Evolutionary conservation across 352 stramenopile genomes (phyloP).

Genomic region (Pythium diclinum): DNA sequence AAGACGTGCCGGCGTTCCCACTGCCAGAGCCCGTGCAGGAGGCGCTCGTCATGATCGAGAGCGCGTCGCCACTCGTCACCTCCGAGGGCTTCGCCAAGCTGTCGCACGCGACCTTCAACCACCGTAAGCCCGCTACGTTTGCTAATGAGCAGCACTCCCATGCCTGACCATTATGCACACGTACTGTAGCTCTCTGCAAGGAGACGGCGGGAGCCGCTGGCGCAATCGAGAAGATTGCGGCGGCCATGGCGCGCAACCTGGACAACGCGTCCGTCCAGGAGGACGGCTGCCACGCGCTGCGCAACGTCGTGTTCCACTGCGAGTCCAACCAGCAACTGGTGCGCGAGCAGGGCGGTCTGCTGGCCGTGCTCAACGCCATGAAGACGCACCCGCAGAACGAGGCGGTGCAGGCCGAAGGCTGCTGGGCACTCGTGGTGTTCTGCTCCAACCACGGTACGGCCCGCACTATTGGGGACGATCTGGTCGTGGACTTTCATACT

Average conservation of each 20-base stretch:
- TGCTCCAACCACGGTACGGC: constrained; percentile 69
- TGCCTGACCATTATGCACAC: not conserved
- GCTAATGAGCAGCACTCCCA: not conserved
- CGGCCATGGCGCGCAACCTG: constrained; percentile 64
- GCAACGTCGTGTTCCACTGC: constrained; percentile 75
- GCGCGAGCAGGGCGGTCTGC: constrained; percentile 60
- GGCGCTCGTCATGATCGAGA: constrained; percentile 54
- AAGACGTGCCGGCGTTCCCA: constrained; percentile 33
- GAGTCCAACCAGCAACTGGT: constrained; percentile 60
- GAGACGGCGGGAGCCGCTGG: constrained; percentile 54
- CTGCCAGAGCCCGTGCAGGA: constrained; percentile 54
- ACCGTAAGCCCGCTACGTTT: constrained; percentile 36
- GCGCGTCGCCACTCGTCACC: constrained; percentile 47
- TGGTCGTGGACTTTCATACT: not conserved
- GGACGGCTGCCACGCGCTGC: constrained; percentile 70
- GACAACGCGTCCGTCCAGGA: constrained; percentile 62
- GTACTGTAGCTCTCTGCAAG: constrained; percentile 50
- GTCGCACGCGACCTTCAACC: constrained; percentile 75
- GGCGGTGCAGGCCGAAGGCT: constrained; percentile 64
- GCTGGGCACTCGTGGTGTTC: constrained; percentile 75
- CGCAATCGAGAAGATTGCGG: constrained; percentile 54
- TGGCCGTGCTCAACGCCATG: constrained; percentile 59
- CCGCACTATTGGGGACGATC: too few relatives aligned
- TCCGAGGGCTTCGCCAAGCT: constrained; percentile 70
- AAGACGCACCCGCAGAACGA: constrained; percentile 61